Percentiles rank a stretch among this genome's conserved stretches.
Conservation (phyloP, 2,329 filamentous ascomycete species). For the Blastomyces silverae region DNA sequence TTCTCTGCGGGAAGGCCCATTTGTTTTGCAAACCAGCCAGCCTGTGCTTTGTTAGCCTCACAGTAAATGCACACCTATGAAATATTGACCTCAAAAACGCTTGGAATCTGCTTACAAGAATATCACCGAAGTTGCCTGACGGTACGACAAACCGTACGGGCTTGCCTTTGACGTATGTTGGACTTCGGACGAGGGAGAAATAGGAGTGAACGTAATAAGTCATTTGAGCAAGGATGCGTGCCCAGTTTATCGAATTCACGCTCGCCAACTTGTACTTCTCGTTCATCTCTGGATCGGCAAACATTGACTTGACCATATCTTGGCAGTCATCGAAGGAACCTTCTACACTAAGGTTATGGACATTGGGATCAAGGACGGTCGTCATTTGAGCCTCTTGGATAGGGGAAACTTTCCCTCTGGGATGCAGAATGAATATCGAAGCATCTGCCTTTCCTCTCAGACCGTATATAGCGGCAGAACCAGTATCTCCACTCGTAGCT, state of each 20-base stretch:
- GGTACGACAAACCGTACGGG: conserved; percentile 77
- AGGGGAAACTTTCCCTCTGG: conserved; percentile 81
- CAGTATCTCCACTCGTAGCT: conserved; percentile 79
- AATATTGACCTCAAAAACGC: not conserved
- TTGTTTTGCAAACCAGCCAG: conserved; percentile 79
- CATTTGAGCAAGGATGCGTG: conserved; percentile 90
- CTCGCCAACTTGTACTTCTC: conserved; percentile 74
- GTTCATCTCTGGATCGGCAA: conserved; percentile 80
- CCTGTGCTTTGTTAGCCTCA: conserved; percentile 21
- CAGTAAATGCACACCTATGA: not conserved
- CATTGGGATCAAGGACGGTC: conserved; percentile 80
- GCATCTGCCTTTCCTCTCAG: conserved; percentile 94
- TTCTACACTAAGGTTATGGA: conserved; percentile 82
- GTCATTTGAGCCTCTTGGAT: conserved; percentile 98
- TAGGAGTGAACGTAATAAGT: conserved; percentile 97
- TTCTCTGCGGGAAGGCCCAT: conserved; percentile 88
- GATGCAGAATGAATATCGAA: conserved; percentile 89
- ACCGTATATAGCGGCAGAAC: conserved; percentile 92
- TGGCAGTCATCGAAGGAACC: conserved; percentile 94
- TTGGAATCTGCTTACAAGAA: conserved; percentile 47
- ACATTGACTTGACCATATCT: conserved; percentile 90
- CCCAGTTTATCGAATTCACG: conserved; percentile 96
- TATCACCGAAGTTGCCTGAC: conserved; percentile 94
- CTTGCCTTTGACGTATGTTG: conserved; percentile 52
- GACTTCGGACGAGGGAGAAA: conserved; percentile 63